A percentile compares a stretch with the other conserved stretches of the same genome.
These are phyloP conservation scores for Fraxinus nigra DNA, from an alignment of 305 asterid species.

Conservation along the genomic window DNA sequence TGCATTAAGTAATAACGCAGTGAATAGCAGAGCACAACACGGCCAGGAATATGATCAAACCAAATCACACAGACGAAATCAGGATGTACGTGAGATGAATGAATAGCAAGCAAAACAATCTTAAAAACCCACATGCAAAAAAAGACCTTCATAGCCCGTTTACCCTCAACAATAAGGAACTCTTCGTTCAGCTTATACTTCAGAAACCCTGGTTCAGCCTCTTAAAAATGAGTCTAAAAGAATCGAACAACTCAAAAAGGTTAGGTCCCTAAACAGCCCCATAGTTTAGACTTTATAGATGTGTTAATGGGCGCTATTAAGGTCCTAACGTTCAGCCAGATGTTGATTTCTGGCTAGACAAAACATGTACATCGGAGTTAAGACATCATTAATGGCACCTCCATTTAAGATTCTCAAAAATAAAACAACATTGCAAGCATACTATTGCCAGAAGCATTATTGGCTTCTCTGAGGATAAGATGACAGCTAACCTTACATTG, in stretches of 20 bases:
- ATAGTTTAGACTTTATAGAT: background rate
- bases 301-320: background rate
- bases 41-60: background rate
- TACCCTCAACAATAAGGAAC: background rate
- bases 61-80: background rate
- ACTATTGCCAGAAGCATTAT: background rate
- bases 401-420: background rate
- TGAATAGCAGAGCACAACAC: background rate
- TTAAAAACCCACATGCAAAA: background rate
- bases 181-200: background rate
- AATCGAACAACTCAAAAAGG: background rate
- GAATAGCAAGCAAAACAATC: background rate
- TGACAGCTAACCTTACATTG: background rate
- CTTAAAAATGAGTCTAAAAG: too few relatives aligned
- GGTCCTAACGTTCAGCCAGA: background rate
- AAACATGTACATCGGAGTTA: background rate
- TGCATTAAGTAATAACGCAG: conserved; percentile 28
- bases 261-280: background rate
- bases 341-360: background rate
- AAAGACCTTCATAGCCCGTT: background rate
- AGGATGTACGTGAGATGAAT: background rate
- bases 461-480: background rate
- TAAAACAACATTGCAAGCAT: background rate
- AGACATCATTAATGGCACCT: background rate
- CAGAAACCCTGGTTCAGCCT: background rate